Evolutionary conservation across 1,284 basidiomycete species (phyloP).

Genomic region (Pisolithus thermaeus): DNA sequence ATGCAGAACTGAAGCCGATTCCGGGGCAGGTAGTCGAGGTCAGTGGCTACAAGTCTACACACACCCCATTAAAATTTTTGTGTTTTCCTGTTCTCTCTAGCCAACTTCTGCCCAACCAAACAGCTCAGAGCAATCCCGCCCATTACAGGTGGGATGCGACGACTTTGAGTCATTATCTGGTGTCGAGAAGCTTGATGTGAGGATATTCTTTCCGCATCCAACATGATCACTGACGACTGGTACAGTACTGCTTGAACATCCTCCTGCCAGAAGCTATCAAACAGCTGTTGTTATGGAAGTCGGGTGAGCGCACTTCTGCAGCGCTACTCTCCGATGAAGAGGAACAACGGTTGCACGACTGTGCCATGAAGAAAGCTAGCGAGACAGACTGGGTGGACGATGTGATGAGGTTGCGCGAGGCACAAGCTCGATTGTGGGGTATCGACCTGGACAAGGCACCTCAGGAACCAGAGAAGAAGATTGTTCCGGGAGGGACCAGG

Average conservation of each 20-base stretch:
- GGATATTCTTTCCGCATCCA: conserved; percentile 12
- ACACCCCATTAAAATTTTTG: background rate
- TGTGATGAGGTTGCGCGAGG: conserved; percentile 44
- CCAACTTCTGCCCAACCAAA: conserved; percentile 19
- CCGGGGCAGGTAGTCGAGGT: conserved; percentile 10
- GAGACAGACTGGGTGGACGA: conserved; percentile 66
- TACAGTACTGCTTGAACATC: conserved; percentile 64
- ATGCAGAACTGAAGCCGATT: conserved; percentile 24
- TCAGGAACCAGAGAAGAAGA: conserved; percentile 14
- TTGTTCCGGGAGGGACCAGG: conserved; percentile 21
- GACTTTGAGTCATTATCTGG: conserved; percentile 49
- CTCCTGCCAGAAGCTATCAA: conserved; percentile 62
- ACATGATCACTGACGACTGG: background rate
- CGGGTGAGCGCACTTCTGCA: conserved; percentile 45
- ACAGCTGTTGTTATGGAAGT: conserved; percentile 66
- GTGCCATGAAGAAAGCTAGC: conserved; percentile 40
- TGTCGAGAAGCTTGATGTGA: conserved; percentile 53
- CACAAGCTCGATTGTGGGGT: conserved; percentile 27
- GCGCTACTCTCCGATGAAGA: conserved; percentile 45
- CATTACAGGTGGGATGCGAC: conserved; percentile 33
- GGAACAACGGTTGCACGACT: conserved; percentile 47
- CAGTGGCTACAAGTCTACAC: background rate
- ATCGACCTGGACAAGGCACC: conserved; percentile 16
- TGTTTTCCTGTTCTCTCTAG: conserved; percentile 3
- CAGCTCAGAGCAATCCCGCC: conserved; percentile 7